Evolutionary conservation across 371 early-diverging fungal genomes (phyloP).

Genomic region (Mucor indicus): DNA sequence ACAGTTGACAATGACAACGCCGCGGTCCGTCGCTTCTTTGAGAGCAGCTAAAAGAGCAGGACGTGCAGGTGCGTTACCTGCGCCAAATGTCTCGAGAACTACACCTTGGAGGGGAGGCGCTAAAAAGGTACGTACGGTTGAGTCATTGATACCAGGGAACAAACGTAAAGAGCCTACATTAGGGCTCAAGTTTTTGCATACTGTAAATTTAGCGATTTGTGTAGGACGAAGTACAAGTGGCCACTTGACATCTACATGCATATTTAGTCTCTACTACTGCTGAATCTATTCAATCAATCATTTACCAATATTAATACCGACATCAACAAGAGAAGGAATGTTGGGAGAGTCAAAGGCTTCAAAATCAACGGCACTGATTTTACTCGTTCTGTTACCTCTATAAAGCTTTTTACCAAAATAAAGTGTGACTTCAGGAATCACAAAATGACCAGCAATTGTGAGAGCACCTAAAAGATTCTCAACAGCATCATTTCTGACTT

Average conservation of each 20-base stretch:
- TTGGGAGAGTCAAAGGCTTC: slow-evolving; percentile 97
- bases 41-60: slow-evolving; percentile 79
- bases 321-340: slow-evolving; percentile 79
- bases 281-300: neutral
- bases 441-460: slow-evolving; percentile 93
- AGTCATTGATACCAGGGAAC: slow-evolving; percentile 93
- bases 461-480: slow-evolving; percentile 93
- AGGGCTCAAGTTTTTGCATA: slow-evolving; percentile 79
- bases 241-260: slow-evolving; percentile 84
- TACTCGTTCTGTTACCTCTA: slow-evolving; percentile 94
- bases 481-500: slow-evolving; percentile 95
- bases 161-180: slow-evolving; percentile 89
- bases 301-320: slow-evolving; percentile 92
- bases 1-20: slow-evolving; percentile 95
- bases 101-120: slow-evolving; percentile 87
- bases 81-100: slow-evolving; percentile 94
- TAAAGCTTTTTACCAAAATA: slow-evolving; percentile 94
- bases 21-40: slow-evolving; percentile 85
- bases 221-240: slow-evolving; percentile 83
- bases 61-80: slow-evolving; percentile 94
- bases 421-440: slow-evolving; percentile 94
- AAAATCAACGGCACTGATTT: slow-evolving; percentile 92
- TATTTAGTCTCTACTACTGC: neutral
- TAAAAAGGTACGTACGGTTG: slow-evolving; percentile 85
- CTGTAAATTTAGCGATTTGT: slow-evolving; percentile 77